Percentiles rank a stretch among this genome's conserved stretches.
Conservation (phyloP, 164 flowering plant species). For the Nymphaea thermarum region DNA sequence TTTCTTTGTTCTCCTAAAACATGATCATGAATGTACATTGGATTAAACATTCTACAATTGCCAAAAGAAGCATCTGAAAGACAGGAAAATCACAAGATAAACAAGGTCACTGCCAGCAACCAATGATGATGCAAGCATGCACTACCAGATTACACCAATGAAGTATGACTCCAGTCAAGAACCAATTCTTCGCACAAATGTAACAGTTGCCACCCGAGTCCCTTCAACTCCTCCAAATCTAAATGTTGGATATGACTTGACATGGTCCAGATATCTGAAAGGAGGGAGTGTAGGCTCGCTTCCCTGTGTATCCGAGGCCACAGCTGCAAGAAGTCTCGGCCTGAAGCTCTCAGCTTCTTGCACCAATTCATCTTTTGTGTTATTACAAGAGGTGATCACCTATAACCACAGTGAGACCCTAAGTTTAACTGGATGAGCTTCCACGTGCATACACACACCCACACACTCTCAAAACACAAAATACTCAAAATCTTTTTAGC, state of each 20-base stretch:
- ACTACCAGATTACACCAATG: not conserved
- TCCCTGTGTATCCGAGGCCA: not conserved
- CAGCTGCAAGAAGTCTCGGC: conserved; percentile 21
- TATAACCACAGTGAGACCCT: conserved; percentile 8
- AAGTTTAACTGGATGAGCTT: not conserved
- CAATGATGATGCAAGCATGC: not conserved
- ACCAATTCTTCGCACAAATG: conserved; percentile 40
- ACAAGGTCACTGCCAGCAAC: not conserved
- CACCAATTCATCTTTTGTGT: conserved; percentile 85
- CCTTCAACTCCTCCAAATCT: conserved; percentile 93
- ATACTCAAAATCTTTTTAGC: too few species aligned
- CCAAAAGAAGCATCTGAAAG: not conserved
- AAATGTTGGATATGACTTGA: conserved; percentile 85
- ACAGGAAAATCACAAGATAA: not conserved
- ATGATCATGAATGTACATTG: not conserved
- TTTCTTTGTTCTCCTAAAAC: not conserved
- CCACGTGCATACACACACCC: not conserved
- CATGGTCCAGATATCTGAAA: conserved; percentile 62
- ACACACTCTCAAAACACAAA: not conserved
- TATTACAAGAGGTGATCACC: conserved; percentile 95
- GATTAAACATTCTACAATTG: not conserved
- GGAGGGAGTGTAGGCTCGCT: conserved; percentile 1
- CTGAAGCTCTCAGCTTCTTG: conserved; percentile 71
- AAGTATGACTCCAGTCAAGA: not conserved
- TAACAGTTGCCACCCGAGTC: conserved; percentile 93